Percentiles rank a stretch among this genome's conserved stretches.
phyloP scores from a whole-genome alignment of 192 early-diverging fungal species.

The Paraglomus brasilianum region DNA sequence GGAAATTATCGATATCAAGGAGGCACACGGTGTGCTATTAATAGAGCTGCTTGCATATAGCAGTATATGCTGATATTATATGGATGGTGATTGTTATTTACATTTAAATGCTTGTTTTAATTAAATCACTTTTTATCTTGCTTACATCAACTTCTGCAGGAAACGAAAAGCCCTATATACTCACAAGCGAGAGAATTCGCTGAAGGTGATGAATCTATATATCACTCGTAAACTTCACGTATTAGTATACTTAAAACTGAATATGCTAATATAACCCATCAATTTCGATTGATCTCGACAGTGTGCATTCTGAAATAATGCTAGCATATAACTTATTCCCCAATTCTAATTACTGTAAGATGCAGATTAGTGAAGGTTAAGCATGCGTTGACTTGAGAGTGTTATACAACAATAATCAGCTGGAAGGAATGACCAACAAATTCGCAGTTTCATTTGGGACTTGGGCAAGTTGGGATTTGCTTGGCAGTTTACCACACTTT shows the following conservation, averaged over 20 bases:
- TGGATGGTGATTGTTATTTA: slow-evolving; percentile 76
- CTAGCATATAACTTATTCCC: slow-evolving; percentile 97
- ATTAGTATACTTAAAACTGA: not conserved
- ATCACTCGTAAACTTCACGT: too few relatives aligned
- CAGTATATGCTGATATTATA: slow-evolving; percentile 79
- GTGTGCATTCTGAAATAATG: slow-evolving; percentile 77
- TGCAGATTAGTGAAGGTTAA: slow-evolving; percentile 9
- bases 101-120: slow-evolving; percentile 26
- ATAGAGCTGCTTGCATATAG: slow-evolving; percentile 73
- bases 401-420: slow-evolving; percentile 56
- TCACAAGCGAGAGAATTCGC: slow-evolving; percentile 91
- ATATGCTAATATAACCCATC: not conserved
- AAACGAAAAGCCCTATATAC: slow-evolving; percentile 93
- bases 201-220: slow-evolving; percentile 36
- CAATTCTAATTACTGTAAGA: slow-evolving; percentile 99
- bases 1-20: slow-evolving; percentile 97
- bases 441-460: slow-evolving; percentile 77
- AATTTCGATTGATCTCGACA: slow-evolving; percentile 52
- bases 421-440: slow-evolving; percentile 88
- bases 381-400: not conserved
- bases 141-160: slow-evolving; percentile 95
- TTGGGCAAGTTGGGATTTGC: slow-evolving; percentile 90
- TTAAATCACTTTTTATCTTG: slow-evolving; percentile 77
- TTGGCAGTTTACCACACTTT: slow-evolving; percentile 98
- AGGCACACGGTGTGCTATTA: slow-evolving; percentile 86